Base-by-base conservation (phyloP, 1,139 yeast genomes). In the Blastobotrys apis region DNA sequence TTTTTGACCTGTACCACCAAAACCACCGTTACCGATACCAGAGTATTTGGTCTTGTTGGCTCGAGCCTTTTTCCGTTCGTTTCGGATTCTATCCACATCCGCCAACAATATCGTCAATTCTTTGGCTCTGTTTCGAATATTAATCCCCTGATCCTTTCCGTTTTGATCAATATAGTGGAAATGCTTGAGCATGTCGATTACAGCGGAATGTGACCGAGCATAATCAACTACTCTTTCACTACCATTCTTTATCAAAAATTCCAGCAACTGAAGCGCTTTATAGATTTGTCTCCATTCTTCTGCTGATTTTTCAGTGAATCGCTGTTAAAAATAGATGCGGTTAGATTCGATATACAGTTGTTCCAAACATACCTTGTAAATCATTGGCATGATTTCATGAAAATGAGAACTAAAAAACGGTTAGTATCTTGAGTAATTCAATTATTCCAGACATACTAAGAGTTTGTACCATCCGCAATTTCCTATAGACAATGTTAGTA, bases 221-320 rank as follows among this genome's bases (percentile, higher is more conserved):
- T 92, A 97, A 66, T 92, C 98, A 48, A 94, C 94, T 52, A 94
- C 87, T 52, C 97, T 73, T 65, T 94, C 98, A 29, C 92, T 79
- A 1, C 98, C 99, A 61, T 92, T 85, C 63, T 87, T 87, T 53
- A 94, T 76, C 58, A 92, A 74, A 63, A 86, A 92, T 58, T 92
- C 99, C 63, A 92, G 75, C 60, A 92, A 73, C 64, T 90, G 97
- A 55, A 92, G 73, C 6, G 96, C 81, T 68, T 92, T 92, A 71
- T 92, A 92, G 52, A 92, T 90, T 64, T 92, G 99, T 64, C 99
- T 80, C 99, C 99, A 92, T 68, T 92, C 97, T 61, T 81, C 84
- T 43, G 97, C 95, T 5, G 94, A 78, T 67, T 94, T 94, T 64
- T 90, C 97, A 6, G 96, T 87, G 67, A 90, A 88, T 52, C 97